These are phyloP conservation scores for Seiridium cupressi DNA, from an alignment of 2,329 filamentous ascomycete genomes.

Conservation along the genomic window DNA sequence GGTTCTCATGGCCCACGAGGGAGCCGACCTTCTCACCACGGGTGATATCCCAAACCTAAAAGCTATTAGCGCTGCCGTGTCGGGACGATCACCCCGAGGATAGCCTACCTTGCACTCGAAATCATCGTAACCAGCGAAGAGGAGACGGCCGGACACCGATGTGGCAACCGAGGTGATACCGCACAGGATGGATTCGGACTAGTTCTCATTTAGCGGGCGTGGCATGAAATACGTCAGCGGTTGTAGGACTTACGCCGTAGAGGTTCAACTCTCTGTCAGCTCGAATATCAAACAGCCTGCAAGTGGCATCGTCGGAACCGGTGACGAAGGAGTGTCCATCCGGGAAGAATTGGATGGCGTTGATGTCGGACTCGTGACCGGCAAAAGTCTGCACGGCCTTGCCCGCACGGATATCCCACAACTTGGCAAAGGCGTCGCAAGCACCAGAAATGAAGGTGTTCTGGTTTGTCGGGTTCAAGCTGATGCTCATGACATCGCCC, in stretches of 20 bases:
- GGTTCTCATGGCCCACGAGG: conserved; percentile 95
- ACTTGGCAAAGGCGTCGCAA: conserved; percentile 96
- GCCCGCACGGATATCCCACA: conserved; percentile 98
- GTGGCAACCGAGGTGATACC: conserved; percentile 98
- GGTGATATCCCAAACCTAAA: conserved; percentile 93
- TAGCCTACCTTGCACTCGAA: conserved; percentile 97
- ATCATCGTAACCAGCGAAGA: conserved; percentile 98
- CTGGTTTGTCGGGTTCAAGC: conserved; percentile 98
- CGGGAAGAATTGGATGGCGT: conserved; percentile 99
- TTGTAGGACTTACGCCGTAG: conserved; percentile 55
- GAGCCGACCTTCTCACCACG: conserved; percentile 96
- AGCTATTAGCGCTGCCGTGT: not conserved
- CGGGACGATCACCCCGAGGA: not conserved
- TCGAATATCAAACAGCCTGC: conserved; percentile 95
- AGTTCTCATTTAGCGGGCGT: conserved; percentile 18
- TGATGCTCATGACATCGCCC: conserved; percentile 99
- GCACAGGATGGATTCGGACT: conserved; percentile 97
- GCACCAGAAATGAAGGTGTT: conserved; percentile 99
- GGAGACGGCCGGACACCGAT: conserved; percentile 88
- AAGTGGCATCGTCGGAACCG: conserved; percentile 95
- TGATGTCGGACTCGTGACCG: conserved; percentile 98
- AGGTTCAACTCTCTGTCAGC: conserved; percentile 79
- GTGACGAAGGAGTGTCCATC: conserved; percentile 98
- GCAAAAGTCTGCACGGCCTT: conserved; percentile 99
- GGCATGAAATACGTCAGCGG: not conserved